These are phyloP conservation scores for Suillus lakei DNA, from an alignment of 768 basidiomycete species.

Conservation along the genomic window DNA sequence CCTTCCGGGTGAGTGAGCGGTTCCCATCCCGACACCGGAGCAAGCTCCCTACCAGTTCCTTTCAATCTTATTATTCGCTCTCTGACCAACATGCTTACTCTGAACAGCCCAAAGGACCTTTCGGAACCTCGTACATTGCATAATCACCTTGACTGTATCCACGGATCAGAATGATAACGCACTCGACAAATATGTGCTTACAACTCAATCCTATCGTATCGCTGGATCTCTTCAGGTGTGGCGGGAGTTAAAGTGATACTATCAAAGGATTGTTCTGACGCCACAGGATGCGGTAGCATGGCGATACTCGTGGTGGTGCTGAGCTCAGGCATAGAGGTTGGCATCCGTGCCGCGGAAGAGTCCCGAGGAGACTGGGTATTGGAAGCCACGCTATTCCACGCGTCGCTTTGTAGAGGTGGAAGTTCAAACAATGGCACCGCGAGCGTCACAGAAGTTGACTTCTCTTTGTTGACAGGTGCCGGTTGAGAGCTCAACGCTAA, in stretches of 20 bases:
- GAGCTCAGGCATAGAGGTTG: not conserved
- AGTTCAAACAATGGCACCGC: not conserved
- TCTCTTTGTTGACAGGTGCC: not conserved
- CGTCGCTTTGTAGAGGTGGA: not conserved
- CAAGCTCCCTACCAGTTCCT: not conserved
- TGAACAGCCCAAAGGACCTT: slow-evolving; percentile 2
- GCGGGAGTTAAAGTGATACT: not conserved
- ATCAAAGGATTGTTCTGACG: not conserved
- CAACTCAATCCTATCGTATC: not conserved
- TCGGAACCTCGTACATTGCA: not conserved
- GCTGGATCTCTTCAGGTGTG: not conserved
- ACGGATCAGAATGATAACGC: not conserved
- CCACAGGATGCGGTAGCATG: not conserved
- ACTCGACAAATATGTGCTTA: not conserved
- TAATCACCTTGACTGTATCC: not conserved
- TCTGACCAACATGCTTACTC: not conserved
- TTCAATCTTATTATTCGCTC: not conserved
- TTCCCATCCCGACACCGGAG: not conserved
- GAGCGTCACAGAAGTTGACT: not conserved
- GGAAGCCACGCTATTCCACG: not conserved
- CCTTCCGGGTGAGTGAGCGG: not conserved
- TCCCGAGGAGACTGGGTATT: not conserved
- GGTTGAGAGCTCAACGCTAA: not conserved
- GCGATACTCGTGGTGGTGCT: no score
- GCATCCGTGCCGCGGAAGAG: not conserved